Evolutionary conservation across 179 eudicot genomes (phyloP).

Genomic region (Spergularia azorica): DNA sequence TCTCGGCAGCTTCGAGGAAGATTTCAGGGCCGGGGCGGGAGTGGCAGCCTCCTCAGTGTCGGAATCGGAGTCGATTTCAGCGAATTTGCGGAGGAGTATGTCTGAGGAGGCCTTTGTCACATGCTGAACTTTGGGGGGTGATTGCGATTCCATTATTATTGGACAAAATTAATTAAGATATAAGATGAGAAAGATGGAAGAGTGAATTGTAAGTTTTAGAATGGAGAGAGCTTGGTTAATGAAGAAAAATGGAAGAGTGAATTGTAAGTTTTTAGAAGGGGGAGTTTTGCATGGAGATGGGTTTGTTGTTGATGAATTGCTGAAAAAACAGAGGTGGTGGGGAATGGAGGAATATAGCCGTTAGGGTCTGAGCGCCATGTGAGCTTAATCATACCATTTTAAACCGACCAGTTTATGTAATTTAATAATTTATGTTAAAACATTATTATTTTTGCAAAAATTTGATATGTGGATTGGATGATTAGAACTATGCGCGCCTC

Average conservation of each 20-base stretch:
- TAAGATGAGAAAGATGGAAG: too few relatives aligned
- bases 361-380: constrained; percentile 27
- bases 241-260: constrained; percentile 12
- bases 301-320: background rate
- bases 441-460: too few relatives aligned
- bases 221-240: background rate
- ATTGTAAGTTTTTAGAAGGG: background rate
- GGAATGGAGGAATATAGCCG: constrained; percentile 27
- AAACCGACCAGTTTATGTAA: constrained; percentile 1
- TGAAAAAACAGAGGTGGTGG: background rate
- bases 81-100: constrained; percentile 70
- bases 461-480: too few relatives aligned
- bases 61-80: constrained; percentile 46
- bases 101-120: constrained; percentile 78
- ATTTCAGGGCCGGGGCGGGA: constrained; percentile 15
- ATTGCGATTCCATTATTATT: constrained; percentile 9
- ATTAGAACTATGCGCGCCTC: too few relatives aligned
- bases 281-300: background rate
- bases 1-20: constrained; percentile 32
- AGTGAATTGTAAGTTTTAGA: constrained; percentile 11
- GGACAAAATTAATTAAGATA: background rate
- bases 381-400: background rate
- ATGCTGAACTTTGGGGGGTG: constrained; percentile 48
- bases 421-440: too few relatives aligned
- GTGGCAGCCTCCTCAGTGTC: constrained; percentile 13